These are phyloP conservation scores for Diaporthe sp. DNA, from an alignment of 2,329 filamentous ascomycete species.

Conservation along the genomic window DNA sequence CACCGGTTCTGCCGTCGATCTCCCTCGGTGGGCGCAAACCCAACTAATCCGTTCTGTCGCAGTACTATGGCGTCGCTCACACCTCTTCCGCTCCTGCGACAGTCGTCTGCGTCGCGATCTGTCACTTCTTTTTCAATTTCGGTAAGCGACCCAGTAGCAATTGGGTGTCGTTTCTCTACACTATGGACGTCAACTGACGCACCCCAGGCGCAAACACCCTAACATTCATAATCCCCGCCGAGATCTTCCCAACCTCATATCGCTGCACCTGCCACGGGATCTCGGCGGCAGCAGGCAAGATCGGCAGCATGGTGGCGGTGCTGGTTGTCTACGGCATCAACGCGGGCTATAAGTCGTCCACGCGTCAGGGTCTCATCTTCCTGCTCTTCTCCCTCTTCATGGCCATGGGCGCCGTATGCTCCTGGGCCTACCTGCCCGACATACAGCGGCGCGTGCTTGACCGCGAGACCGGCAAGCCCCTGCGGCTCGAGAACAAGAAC, in stretches of 20 bases:
- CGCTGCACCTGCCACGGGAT: conserved; percentile 74
- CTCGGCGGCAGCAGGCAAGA: conserved; percentile 71
- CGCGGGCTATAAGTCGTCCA: conserved; percentile 56
- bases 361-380: conserved; percentile 64
- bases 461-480: conserved; percentile 49
- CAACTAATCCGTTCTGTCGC: not conserved
- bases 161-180: too few species aligned
- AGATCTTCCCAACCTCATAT: conserved; percentile 75
- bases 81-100: conserved; percentile 59
- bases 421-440: conserved; percentile 67
- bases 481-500: conserved; percentile 60
- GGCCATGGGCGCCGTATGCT: conserved; percentile 62
- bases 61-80: conserved; percentile 62
- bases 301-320: conserved; percentile 68
- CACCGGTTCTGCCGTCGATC: too few species aligned
- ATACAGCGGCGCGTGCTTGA: conserved; percentile 57
- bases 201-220: conserved; percentile 67
- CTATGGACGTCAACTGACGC: too few species aligned
- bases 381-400: conserved; percentile 66
- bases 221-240: conserved; percentile 75
- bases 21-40: not conserved
- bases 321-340: conserved; percentile 66
- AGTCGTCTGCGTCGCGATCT: conserved; percentile 65
- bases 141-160: conserved; percentile 51
- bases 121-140: conserved; percentile 70